Base-by-base conservation (phyloP, 2,329 filamentous ascomycete species). In the Colletotrichum tabaci region DNA sequence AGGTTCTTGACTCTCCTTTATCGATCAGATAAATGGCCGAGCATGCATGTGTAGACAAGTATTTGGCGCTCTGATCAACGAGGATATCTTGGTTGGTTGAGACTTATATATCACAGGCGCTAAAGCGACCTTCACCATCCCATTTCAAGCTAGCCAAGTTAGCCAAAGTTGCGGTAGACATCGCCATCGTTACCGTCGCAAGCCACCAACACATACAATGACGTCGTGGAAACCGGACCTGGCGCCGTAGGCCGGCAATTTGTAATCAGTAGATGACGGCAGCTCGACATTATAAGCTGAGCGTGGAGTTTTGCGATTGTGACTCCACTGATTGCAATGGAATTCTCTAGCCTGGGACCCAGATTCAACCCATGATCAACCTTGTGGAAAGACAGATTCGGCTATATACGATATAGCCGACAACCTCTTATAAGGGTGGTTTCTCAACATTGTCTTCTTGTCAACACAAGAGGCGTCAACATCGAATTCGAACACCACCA, bases 221-320 rank as follows among this genome's bases (percentile, higher is more conserved):
- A 66, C 63, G 63, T 66, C 35, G 53, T 60, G 15, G 30, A 60
- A 26, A n/a, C 16, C 0, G 35, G 35, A 21, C 21, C 21, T 23
- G 12, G 46, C 63, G 63, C 52, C 63, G 58, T 60, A 35, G 12
- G 46, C 13, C 13, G 13, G 35, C 44, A 56, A 21, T 23, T n/a
- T 23, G 55, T 30, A 61, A 30, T 12, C 21, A 5, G 38, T 15
- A 46, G 21, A 26, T 56, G 30, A 70, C 49, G 16, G 7, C 47
- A 56, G 7, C 12, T 18, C 26, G 57, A 2, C 16, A 49, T 38
- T 12, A 38, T 10, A 21, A 46, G 38, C 3, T 1, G 40, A 40
- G 15, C 23, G 35, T 42, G n/a, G 5, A 23, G 5, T 44, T 6
- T 8, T 5, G 23, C 30, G 30, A 30, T 30, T 30, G 5, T 9